Evolutionary conservation across 441 rosid species (phyloP).

Genomic region (Populus tomentosa): DNA sequence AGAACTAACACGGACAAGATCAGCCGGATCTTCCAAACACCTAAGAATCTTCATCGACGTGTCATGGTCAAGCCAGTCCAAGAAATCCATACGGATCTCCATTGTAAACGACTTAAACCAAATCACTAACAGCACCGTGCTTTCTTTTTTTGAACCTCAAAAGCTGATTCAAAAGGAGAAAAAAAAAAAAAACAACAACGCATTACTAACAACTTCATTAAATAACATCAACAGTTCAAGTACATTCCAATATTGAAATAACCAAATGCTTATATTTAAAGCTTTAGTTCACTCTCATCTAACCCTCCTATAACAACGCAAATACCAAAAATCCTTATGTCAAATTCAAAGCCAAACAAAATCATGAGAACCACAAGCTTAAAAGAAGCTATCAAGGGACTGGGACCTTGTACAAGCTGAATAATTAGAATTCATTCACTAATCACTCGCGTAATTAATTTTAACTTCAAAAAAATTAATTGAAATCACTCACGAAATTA

Average conservation of each 20-base stretch:
- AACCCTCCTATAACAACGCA: neutral
- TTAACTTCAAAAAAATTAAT: too few species aligned
- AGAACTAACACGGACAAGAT: slow-evolving; percentile 56
- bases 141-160: slow-evolving; percentile 7
- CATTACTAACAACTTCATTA: neutral
- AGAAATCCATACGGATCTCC: slow-evolving; percentile 43
- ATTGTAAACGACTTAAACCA: slow-evolving; percentile 15
- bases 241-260: neutral
- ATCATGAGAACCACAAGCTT: neutral
- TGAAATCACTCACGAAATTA: too few species aligned
- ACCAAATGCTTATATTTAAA: neutral
- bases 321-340: neutral
- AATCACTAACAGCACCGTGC: neutral
- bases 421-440: neutral
- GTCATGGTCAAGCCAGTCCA: slow-evolving; percentile 45
- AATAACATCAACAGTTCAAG: neutral
- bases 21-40: slow-evolving; percentile 60
- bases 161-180: neutral
- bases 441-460: neutral
- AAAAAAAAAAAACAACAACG: neutral
- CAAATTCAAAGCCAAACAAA: neutral
- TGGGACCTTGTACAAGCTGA: neutral
- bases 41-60: slow-evolving; percentile 38
- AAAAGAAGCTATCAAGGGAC: neutral
- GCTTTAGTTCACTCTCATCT: neutral